A percentile compares a stretch with the other conserved stretches of the same genome.
phyloP scores from a whole-genome alignment of 2,329 filamentous ascomycete species.

The Talaromyces sp. region DNA sequence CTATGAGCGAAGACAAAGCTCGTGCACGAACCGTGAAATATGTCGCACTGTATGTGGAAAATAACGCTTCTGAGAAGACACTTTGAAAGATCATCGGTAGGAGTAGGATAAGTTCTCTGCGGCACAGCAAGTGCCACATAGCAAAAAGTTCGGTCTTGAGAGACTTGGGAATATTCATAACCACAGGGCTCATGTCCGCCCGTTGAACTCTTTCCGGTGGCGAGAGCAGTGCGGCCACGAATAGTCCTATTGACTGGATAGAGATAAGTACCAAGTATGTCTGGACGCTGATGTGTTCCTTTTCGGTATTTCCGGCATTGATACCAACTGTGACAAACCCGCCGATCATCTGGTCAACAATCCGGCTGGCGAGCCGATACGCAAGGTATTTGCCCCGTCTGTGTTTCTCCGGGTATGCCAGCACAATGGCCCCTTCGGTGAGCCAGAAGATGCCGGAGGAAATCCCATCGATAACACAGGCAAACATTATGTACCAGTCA shows the following conservation, averaged over 20 bases:
- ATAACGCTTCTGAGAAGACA: neutral
- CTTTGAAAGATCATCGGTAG: neutral
- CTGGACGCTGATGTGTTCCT: slow-evolving; percentile 27
- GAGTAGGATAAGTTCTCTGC: neutral
- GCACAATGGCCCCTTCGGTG: neutral
- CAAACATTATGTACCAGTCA: neutral
- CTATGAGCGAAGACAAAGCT: neutral
- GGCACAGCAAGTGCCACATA: neutral
- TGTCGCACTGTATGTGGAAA: neutral
- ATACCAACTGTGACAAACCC: neutral
- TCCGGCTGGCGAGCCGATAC: neutral
- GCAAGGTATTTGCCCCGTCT: neutral
- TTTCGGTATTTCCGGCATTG: neutral
- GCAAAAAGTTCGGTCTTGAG: neutral
- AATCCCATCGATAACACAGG: neutral
- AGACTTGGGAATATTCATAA: neutral
- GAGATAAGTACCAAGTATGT: neutral
- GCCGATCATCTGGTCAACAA: neutral
- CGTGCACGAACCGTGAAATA: neutral
- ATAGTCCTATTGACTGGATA: neutral
- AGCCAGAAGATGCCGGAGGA: neutral
- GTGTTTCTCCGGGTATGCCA: neutral
- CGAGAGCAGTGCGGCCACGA: neutral
- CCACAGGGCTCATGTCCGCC: neutral
- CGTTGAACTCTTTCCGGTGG: neutral